These are phyloP conservation scores for Myochromella boudieri DNA, from an alignment of 768 basidiomycete species.

Conservation along the genomic window DNA sequence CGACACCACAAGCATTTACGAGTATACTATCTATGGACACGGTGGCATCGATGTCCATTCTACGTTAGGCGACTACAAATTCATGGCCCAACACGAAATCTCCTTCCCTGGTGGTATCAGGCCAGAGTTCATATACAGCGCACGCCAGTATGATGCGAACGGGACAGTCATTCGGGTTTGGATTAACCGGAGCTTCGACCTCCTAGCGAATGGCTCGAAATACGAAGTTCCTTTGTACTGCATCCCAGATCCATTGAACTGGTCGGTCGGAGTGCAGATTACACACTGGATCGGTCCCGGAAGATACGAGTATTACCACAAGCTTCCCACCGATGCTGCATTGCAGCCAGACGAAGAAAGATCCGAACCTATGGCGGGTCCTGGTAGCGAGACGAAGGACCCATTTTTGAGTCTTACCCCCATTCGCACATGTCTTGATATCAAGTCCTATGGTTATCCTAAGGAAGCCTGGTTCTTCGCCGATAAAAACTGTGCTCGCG, in stretches of 20 bases:
- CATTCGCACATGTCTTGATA: not conserved
- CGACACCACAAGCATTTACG: not conserved
- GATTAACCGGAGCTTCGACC: constrained; percentile 1
- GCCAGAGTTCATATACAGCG: not conserved
- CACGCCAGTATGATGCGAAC: not conserved
- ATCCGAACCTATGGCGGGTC: constrained; percentile 1
- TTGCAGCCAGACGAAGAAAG: not conserved
- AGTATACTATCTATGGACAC: not conserved
- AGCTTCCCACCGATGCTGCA: not conserved
- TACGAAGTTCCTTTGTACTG: not conserved
- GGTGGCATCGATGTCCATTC: constrained; percentile 2
- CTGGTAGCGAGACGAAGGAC: not conserved
- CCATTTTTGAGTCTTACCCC: not conserved
- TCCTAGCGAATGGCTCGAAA: constrained; percentile 1
- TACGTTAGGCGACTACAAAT: not conserved
- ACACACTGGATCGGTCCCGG: not conserved
- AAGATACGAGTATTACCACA: constrained; percentile 1
- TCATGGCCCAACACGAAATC: not conserved
- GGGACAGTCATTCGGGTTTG: constrained; percentile 3
- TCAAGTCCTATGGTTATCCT: not conserved
- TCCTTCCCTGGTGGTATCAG: constrained; percentile 4
- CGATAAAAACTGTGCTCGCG: not conserved
- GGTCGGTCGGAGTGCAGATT: constrained; percentile 3
- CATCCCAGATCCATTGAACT: constrained; percentile 1
- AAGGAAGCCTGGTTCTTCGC: constrained; percentile 1